Base-by-base conservation (phyloP, 495 filamentous ascomycete species). In the Penicillium goetzii region DNA sequence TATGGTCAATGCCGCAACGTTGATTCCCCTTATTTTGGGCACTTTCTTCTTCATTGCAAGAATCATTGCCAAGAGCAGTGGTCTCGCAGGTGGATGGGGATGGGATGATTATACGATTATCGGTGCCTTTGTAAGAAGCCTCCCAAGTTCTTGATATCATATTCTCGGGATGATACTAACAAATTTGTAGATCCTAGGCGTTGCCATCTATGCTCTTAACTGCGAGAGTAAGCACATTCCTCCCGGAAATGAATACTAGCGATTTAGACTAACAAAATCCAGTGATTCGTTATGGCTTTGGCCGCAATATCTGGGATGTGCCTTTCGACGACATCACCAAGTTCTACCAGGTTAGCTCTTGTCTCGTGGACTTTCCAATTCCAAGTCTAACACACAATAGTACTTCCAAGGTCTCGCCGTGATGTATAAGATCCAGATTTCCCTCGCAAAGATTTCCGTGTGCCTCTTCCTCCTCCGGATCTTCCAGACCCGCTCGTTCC, bases 361-460 rank as follows among this genome's bases (percentile, higher is more conserved):
- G 25, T 5, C 52, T 23, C 11, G n/a, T 6, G n/a, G 19, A 28
- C 4, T 5, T n/a, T 9, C 5, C 17, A 15, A 15, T 1, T 15
- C 9, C 21, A 0, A 60, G 19, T 14, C 56, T 62, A 50, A 66
- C 38, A n/a, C 30, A n/a, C 3, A 3, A 0, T 49, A 74, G 70
- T 38, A n/a, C 45, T 76, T 76, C 60, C 68, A 72, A 63, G 72
- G 33, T 0, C 58, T 76, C 36, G 69, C 66, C 11, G 40, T 75
- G 19, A 64, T 71, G 47, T 76, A 76, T 58, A 76, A 76, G 45
- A 51, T 66, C 1, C 69, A 72, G 43, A 74, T 76, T 53, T 81
- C 76, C 9, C 75, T 79, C 38, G 78, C 77, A 69, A 84, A 84
- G 50, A 78, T 77, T 55, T 85, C 84, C 28, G 86, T 72, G 49